These are phyloP conservation scores for Phytophthora tubulina DNA, from an alignment of 352 stramenopile genomes.

Conservation along the genomic window DNA sequence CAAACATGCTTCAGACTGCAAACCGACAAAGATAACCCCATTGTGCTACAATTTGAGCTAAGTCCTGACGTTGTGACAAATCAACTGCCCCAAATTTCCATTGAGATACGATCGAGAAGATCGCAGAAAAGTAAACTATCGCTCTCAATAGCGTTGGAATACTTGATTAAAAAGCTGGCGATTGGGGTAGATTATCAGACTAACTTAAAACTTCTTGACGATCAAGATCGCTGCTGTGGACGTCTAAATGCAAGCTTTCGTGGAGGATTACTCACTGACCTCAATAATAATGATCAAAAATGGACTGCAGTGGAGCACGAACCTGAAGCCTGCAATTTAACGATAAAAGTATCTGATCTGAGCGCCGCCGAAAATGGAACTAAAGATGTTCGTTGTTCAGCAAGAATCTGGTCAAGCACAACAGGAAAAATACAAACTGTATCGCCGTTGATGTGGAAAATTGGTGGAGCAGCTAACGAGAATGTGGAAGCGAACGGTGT, in stretches of 20 bases:
- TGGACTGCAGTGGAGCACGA: conserved; percentile 14
- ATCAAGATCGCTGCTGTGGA: conserved; percentile 23
- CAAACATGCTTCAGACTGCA: conserved; percentile 17
- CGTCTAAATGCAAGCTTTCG: conserved; percentile 17
- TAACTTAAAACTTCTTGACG: conserved; percentile 21
- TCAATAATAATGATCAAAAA: conserved; percentile 1
- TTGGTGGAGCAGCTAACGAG: background rate
- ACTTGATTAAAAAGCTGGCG: conserved; percentile 20
- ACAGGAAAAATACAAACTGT: conserved; percentile 29
- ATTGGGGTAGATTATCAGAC: conserved; percentile 17
- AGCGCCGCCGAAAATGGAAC: background rate
- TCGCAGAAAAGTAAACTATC: conserved; percentile 20
- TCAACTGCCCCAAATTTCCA: conserved; percentile 17
- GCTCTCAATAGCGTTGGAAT: conserved; percentile 16
- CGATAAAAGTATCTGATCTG: conserved; percentile 11
- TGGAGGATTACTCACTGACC: conserved; percentile 12
- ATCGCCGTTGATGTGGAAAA: conserved; percentile 10
- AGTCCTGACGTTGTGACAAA: conserved; percentile 35
- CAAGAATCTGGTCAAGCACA: conserved; percentile 32
- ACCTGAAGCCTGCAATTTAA: conserved; percentile 16
- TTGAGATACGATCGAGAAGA: conserved; percentile 27
- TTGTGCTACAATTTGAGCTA: conserved; percentile 31
- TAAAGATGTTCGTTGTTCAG: conserved; percentile 12
- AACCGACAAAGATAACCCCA: conserved; percentile 1
- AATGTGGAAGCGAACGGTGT: conserved; percentile 9